A percentile compares a stretch with the other conserved stretches of the same genome.
phyloP scores from a whole-genome alignment of 805 yeast genomes.

The Schizosaccharomyces lindneri region DNA sequence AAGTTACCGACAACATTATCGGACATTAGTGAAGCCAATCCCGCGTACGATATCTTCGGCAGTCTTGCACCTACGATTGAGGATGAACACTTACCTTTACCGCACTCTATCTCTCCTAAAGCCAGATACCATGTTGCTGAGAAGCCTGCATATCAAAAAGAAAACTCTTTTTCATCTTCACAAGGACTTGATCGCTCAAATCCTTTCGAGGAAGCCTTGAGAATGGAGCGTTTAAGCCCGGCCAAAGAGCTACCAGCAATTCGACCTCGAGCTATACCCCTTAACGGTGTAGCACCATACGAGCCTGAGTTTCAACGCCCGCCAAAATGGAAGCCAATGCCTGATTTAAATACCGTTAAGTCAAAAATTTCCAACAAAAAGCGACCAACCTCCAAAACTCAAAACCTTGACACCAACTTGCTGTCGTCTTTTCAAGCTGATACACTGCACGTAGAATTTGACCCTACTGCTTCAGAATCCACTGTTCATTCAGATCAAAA shows the following conservation, averaged over 20 bases:
- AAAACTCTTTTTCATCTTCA: not conserved
- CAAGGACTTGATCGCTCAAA: not conserved
- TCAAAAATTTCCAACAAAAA: not conserved
- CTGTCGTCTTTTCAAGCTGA: too few relatives aligned
- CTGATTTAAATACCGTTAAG: not conserved
- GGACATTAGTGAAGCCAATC: not conserved
- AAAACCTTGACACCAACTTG: not conserved
- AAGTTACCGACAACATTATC: not conserved
- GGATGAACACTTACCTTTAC: not conserved
- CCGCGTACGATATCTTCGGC: not conserved
- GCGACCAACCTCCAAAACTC: not conserved
- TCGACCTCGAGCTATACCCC: not conserved
- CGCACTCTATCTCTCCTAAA: not conserved
- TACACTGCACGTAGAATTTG: not conserved
- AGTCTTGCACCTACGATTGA: not conserved
- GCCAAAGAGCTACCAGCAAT: not conserved
- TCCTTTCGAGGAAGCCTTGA: not conserved
- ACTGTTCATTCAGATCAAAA: slow-evolving; percentile 78
- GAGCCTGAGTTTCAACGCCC: not conserved
- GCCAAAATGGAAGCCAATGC: not conserved
- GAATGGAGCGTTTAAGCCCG: not conserved
- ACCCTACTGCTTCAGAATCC: not conserved
- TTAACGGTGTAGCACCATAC: not conserved
- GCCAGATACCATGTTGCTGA: not conserved
- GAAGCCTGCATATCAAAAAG: not conserved